Conservation (phyloP, 139 green algal genomes). For the Chlamydomonas sp. region DNA sequence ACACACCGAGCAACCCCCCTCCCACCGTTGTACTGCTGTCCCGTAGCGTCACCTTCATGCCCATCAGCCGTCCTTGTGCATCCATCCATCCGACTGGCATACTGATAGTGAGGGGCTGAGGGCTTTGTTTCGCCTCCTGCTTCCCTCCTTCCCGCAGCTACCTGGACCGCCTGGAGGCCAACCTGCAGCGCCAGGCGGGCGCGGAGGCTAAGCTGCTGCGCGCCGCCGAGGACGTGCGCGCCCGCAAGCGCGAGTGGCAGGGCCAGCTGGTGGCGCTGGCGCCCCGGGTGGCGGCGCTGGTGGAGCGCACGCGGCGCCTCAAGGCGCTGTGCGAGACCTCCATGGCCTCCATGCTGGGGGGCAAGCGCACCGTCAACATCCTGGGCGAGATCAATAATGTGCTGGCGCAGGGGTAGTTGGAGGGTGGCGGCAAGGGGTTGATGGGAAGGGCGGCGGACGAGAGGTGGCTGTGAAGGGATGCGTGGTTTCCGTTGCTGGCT, state of each 20-base stretch:
- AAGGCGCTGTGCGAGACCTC: conserved; percentile 45
- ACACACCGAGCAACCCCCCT: no score
- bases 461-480: no score
- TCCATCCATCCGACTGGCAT: no score
- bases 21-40: no score
- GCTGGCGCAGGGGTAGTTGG: conserved; percentile 23
- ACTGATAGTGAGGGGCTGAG: no score
- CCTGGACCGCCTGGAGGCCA: conserved; percentile 48
- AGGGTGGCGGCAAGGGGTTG: not conserved
- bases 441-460: no score
- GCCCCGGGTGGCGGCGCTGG: conserved; percentile 22
- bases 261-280: conserved; percentile 34
- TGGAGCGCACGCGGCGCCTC: conserved; percentile 35
- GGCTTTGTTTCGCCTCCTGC: not conserved
- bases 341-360: conserved; percentile 41
- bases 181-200: conserved; percentile 60
- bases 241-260: conserved; percentile 43
- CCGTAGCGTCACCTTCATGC: no score
- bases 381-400: conserved; percentile 67
- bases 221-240: conserved; percentile 49
- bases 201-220: conserved; percentile 61
- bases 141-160: conserved; percentile 27
- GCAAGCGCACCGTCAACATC: conserved; percentile 51
- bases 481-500: no score
- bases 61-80: no score